These are phyloP conservation scores for Ophiobolus disseminans DNA, from an alignment of 2,329 filamentous ascomycete genomes.

Conservation along the genomic window DNA sequence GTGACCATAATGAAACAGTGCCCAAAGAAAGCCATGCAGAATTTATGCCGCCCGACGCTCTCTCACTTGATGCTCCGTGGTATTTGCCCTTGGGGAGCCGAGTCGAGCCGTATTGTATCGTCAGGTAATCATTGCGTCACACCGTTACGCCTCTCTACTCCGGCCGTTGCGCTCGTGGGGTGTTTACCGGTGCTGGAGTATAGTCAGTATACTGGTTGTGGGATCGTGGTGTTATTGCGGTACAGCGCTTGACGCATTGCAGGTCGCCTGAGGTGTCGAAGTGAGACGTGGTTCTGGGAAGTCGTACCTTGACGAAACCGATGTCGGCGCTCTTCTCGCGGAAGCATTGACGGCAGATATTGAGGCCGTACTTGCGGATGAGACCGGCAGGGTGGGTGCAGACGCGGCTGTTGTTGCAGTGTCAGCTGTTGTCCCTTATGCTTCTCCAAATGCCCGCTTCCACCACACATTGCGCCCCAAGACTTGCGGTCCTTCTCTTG, in stretches of 20 bases:
- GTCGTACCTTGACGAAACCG: constrained; percentile 70
- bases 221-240: background rate
- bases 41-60: constrained; percentile 25
- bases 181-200: constrained; percentile 45
- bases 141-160: constrained; percentile 39
- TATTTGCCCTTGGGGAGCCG: constrained; percentile 14
- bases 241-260: too few relatives aligned
- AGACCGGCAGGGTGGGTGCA: constrained; percentile 98
- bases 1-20: constrained; percentile 20
- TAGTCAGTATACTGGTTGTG: constrained; percentile 15
- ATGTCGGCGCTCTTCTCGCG: constrained; percentile 72
- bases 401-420: constrained; percentile 66
- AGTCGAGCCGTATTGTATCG: constrained; percentile 28
- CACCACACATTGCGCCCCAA: background rate
- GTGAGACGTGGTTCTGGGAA: background rate
- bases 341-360: constrained; percentile 78
- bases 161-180: constrained; percentile 29
- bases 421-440: constrained; percentile 35
- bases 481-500: background rate
- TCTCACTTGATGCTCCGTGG: constrained; percentile 15
- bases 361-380: constrained; percentile 99
- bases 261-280: too few relatives aligned
- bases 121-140: constrained; percentile 39
- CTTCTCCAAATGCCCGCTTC: constrained; percentile 3
- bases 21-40: constrained; percentile 35